Base-by-base conservation (phyloP, 2,329 filamentous ascomycete species). In the Penicillium sp. region DNA sequence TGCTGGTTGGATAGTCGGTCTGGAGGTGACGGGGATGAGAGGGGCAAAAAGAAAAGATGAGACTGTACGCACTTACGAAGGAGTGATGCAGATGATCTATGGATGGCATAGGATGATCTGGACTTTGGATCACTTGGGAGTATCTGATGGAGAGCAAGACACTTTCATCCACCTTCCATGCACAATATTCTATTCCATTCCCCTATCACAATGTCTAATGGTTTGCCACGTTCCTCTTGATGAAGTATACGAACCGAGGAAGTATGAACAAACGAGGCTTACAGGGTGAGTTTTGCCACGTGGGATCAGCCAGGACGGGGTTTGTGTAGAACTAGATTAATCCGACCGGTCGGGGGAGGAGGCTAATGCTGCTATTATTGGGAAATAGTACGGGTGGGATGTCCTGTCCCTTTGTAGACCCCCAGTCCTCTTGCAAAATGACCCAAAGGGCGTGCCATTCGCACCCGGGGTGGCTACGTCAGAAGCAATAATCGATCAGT, bases 211-310 rank as follows among this genome's bases (percentile, higher is more conserved):
- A 16, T 7, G 14, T 46, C 6, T 26, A 1, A 19, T 42, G 38
- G 22, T 42, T 19, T 22, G 22, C 38, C 11, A 37, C 4, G 14
- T 37, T 45, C 42, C 22, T 26, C 42, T 26, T 45, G 45, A 22
- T 19, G 3, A 25, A 30, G 16, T 28, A 48, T 48, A 5, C 22
- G 45, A n/a, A 48, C 26, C 45, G 45, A 48, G 45, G 45, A 48
- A 48, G 45, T 48, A 48, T 48, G 43, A 28, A 28, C 1, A 22
- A 13, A 22, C 16, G 46, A 19, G 46, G n/a, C 26, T 51, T 35
- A 35, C 46, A 35, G 28, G 16, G 28, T 51, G 28, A 40, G 66
- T 57, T 64, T 67, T 64, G 66, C 66, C 66, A 68, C 66, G 66
- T 68, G 51, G 40, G 61, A 64, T 65, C 63, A 60, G 52, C 56